A percentile compares a stretch with the other conserved stretches of the same genome.
Evolutionary conservation across 768 basidiomycete genomes (phyloP).

Genomic region (Mycena pura): DNA sequence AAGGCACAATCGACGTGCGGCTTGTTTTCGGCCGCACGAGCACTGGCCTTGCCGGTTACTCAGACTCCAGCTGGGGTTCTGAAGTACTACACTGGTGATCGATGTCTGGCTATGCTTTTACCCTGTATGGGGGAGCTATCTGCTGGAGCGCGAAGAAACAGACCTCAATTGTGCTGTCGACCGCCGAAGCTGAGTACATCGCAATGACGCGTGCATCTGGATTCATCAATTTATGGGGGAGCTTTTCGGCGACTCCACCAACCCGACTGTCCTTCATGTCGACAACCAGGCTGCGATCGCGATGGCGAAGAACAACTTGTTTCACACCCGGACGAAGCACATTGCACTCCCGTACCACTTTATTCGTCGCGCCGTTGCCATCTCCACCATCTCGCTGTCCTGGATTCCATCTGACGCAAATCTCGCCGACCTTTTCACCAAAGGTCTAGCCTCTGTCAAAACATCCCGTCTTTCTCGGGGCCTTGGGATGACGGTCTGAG

Average conservation of each 20-base stretch:
- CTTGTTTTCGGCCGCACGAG: slow-evolving; percentile 23
- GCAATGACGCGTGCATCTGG: slow-evolving; percentile 34
- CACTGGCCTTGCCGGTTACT: slow-evolving; percentile 21
- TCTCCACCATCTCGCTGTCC: slow-evolving; percentile 15
- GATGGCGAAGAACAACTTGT: slow-evolving; percentile 26
- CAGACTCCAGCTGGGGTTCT: slow-evolving; percentile 20
- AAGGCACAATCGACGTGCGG: slow-evolving; percentile 17
- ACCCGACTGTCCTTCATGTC: slow-evolving; percentile 21
- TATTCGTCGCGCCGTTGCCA: slow-evolving; percentile 39
- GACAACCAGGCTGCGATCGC: slow-evolving; percentile 29
- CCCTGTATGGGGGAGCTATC: slow-evolving; percentile 36
- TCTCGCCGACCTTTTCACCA: slow-evolving; percentile 40
- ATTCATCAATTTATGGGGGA: slow-evolving; percentile 30
- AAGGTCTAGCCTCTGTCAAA: slow-evolving; percentile 24
- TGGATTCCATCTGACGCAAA: slow-evolving; percentile 32
- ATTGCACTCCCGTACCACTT: slow-evolving; percentile 38
- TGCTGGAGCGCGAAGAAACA: slow-evolving; percentile 44
- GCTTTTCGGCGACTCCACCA: slow-evolving; percentile 2
- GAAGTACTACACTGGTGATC: slow-evolving; percentile 15
- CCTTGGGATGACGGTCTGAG: slow-evolving; percentile 11
- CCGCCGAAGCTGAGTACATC: slow-evolving; percentile 46
- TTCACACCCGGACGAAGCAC: slow-evolving; percentile 37
- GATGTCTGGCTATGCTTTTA: slow-evolving; percentile 40
- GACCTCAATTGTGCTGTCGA: slow-evolving; percentile 39
- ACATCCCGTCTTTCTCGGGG: slow-evolving; percentile 5